A percentile compares a stretch with the other conserved stretches of the same genome.
Conservation (phyloP, 192 early-diverging fungal species). For the Rhizophlyctis rosea region DNA sequence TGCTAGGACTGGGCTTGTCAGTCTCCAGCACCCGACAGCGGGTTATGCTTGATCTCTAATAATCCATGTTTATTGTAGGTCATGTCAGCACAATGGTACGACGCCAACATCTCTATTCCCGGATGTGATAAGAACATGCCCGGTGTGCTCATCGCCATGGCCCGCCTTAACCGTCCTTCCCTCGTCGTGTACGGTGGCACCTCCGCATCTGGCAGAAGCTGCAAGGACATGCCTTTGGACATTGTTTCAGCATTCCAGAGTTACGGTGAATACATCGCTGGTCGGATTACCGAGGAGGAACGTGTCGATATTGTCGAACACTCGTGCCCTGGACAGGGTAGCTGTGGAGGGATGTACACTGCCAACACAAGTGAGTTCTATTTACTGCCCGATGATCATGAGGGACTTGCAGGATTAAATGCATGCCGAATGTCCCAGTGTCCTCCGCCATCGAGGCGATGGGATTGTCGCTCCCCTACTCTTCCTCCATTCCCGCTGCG, state of each 20-base stretch:
- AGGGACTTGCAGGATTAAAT: neutral
- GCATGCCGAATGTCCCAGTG: constrained; percentile 61
- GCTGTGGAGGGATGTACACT: constrained; percentile 99
- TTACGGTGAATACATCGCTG: constrained; percentile 90
- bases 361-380: constrained; percentile 84
- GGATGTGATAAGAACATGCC: constrained; percentile 95
- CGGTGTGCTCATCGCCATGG: constrained; percentile 94
- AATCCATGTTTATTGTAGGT: constrained; percentile 47
- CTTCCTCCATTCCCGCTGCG: constrained; percentile 89
- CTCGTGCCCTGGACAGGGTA: constrained; percentile 80
- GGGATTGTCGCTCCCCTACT: constrained; percentile 96
- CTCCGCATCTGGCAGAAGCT: constrained; percentile 71
- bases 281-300: constrained; percentile 84
- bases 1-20: too few relatives aligned
- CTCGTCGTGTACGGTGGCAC: constrained; percentile 99
- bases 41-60: neutral
- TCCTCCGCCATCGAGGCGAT: constrained; percentile 94
- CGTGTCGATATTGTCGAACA: constrained; percentile 55
- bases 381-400: too few relatives aligned
- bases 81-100: constrained; percentile 98
- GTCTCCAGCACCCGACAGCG: too few relatives aligned
- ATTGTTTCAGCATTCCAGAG: constrained; percentile 96
- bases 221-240: constrained; percentile 74
- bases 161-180: constrained; percentile 90
- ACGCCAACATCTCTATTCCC: constrained; percentile 96